Conservation (phyloP, 2,329 filamentous ascomycete genomes). For the Neobulgaria alba region DNA sequence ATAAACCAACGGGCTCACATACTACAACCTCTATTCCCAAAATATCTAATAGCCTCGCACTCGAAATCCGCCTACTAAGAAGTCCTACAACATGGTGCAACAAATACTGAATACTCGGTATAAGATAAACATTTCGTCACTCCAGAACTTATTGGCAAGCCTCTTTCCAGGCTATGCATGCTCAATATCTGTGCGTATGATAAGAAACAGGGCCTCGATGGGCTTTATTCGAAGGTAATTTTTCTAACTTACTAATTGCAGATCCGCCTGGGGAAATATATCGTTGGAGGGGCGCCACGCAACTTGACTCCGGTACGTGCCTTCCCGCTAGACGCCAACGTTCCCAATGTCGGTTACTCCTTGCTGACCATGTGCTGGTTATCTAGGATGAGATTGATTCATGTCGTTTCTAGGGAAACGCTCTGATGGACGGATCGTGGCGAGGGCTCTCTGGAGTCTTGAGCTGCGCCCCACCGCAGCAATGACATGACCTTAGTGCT, state of each 20-base stretch:
- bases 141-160: constrained; percentile 3
- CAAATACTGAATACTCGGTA: neutral
- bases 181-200: neutral
- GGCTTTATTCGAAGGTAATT: constrained; percentile 5
- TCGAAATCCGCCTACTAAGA: neutral
- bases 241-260: constrained; percentile 1
- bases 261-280: constrained; percentile 5
- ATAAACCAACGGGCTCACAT: neutral
- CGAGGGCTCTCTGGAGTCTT: neutral
- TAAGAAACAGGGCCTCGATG: neutral
- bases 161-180: constrained; percentile 5
- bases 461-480: neutral
- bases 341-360: neutral
- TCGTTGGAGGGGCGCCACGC: constrained; percentile 4
- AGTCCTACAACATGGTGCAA: neutral
- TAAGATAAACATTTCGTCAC: neutral
- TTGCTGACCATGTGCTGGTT: constrained; percentile 1
- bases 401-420: neutral
- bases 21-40: neutral
- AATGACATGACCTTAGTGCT: neutral
- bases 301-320: constrained; percentile 6
- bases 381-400: constrained; percentile 3
- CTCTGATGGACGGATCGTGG: neutral
- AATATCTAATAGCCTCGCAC: neutral
- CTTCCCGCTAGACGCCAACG: neutral